Evolutionary conservation across 1,139 yeast species (phyloP).

Genomic region (Kodamaea sp.): DNA sequence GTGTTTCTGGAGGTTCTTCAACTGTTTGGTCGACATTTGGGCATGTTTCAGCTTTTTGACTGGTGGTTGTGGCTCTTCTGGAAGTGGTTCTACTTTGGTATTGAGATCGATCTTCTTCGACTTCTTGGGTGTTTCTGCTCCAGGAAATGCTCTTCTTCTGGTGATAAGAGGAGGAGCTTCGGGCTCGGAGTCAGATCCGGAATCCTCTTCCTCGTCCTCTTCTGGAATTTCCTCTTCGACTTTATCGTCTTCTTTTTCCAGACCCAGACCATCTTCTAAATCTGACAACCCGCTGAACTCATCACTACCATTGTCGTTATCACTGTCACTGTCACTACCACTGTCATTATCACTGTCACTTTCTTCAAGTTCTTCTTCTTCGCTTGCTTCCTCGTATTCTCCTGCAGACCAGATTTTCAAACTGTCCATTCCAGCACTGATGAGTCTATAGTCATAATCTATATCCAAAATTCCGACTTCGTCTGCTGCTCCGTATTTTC

Average conservation of each 20-base stretch:
- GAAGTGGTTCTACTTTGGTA: conserved; percentile 3
- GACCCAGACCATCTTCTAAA: conserved; percentile 14
- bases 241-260: conserved; percentile 14
- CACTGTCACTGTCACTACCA: conserved; percentile 10
- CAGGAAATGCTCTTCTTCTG: conserved; percentile 5
- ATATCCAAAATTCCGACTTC: conserved; percentile 76
- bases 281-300: no score
- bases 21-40: conserved; percentile 46
- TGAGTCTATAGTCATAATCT: conserved; percentile 75
- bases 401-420: conserved; percentile 68
- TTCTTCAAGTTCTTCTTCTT: conserved; percentile 5
- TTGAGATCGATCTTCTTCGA: conserved; percentile 7
- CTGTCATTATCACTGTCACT: conserved; percentile 1
- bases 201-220: conserved; percentile 17
- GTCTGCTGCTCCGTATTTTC: conserved; percentile 43
- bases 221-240: conserved; percentile 17
- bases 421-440: conserved; percentile 81
- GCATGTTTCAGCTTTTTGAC: conserved; percentile 35
- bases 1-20: conserved; percentile 50
- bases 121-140: not conserved
- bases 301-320: conserved; percentile 10
- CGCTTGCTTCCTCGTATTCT: conserved; percentile 13
- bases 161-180: conserved; percentile 1
- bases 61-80: conserved; percentile 12
- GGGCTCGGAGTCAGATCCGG: not conserved